A percentile compares a stretch with the other conserved stretches of the same genome.
Conservation (phyloP, 306 rosid species). For the Sechiopsis laciniata region DNA sequence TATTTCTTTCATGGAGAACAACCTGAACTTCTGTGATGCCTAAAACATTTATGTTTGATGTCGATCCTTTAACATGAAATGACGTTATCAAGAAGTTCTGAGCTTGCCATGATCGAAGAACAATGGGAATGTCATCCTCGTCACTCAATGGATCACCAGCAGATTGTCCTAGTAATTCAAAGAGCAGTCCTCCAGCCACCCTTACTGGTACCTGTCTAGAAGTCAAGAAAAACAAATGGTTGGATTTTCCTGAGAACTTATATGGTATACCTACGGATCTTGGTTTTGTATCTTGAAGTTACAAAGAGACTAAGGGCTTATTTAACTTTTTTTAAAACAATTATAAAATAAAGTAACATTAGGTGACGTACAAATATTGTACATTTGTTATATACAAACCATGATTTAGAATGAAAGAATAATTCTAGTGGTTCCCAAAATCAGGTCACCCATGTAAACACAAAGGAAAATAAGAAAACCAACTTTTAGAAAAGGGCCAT, state of each 20-base stretch:
- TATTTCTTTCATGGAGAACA: conserved; percentile 26
- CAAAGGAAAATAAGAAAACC: neutral
- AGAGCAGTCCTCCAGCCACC: conserved; percentile 87
- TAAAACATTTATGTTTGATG: conserved; percentile 53
- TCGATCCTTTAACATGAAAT: conserved; percentile 66
- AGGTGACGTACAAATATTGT: neutral
- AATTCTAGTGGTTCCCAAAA: conserved; percentile 1
- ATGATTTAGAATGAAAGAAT: neutral
- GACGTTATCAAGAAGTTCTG: conserved; percentile 78
- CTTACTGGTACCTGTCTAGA: conserved; percentile 77
- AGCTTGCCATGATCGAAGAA: conserved; percentile 92
- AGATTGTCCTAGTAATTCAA: conserved; percentile 94
- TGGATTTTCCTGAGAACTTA: neutral
- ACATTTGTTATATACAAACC: neutral
- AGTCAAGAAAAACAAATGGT: neutral
- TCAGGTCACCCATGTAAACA: neutral
- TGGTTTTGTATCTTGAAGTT: conserved; percentile 3
- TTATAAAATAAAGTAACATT: neutral
- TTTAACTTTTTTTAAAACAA: neutral
- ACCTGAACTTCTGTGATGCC: conserved; percentile 98
- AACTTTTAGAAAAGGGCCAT: neutral
- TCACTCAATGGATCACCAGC: conserved; percentile 75
- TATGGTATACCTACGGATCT: neutral
- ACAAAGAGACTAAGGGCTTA: conserved; percentile 2
- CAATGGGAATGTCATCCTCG: conserved; percentile 90